These are phyloP conservation scores for Hypoxylon sp. DNA, from an alignment of 2,329 filamentous ascomycete species.

Conservation along the genomic window DNA sequence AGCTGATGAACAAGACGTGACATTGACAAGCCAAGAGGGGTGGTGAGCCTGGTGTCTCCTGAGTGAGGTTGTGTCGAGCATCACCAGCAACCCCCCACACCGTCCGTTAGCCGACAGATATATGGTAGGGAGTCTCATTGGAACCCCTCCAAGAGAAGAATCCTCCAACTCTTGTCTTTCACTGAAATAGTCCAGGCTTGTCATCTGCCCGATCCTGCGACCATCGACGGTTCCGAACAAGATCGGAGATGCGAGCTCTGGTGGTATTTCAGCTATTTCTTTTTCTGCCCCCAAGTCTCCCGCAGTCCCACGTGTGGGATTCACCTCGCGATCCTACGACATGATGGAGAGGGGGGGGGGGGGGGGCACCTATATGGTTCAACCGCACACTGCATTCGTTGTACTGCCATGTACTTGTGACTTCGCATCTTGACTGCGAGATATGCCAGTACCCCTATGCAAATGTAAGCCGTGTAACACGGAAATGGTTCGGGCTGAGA, in stretches of 20 bases:
- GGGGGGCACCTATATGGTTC: conserved; percentile 19
- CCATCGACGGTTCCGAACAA: conserved; percentile 13
- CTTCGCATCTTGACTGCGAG: conserved; percentile 8
- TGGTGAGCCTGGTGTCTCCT: background rate
- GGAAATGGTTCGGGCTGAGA: conserved; percentile 14
- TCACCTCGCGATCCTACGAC: conserved; percentile 24
- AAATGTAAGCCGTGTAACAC: conserved; percentile 16
- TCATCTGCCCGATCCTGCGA: conserved; percentile 30
- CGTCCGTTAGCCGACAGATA: background rate
- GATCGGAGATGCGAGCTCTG: conserved; percentile 17
- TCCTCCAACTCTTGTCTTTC: conserved; percentile 18
- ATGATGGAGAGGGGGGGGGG: conserved; percentile 6
- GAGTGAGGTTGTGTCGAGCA: conserved; percentile 10
- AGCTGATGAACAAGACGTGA: background rate
- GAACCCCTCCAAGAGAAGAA: conserved; percentile 14
- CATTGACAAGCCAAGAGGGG: background rate
- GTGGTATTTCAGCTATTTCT: conserved; percentile 1
- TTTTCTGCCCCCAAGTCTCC: conserved; percentile 18
- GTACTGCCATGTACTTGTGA: conserved; percentile 19
- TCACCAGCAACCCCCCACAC: conserved; percentile 18
- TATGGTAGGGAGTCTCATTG: conserved; percentile 19
- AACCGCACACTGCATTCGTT: conserved; percentile 18
- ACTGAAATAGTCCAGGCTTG: conserved; percentile 14
- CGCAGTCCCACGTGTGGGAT: conserved; percentile 27
- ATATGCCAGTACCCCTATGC: no score